Base-by-base conservation (phyloP, 2,329 filamentous ascomycete species). In the Fragosphaeria purpurea region DNA sequence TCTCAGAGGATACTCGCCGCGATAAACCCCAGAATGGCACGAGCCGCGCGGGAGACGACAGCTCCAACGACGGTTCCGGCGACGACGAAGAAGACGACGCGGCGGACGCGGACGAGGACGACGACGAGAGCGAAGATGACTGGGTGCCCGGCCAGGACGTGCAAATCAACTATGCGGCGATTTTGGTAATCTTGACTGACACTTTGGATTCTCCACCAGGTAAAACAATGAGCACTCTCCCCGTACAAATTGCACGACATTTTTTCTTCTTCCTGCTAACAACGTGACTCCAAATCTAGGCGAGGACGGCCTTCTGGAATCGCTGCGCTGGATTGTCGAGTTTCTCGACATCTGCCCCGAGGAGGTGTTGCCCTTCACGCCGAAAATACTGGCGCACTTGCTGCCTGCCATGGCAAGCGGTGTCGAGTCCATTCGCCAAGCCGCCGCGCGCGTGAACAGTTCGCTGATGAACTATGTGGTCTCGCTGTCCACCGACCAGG, bases 131-230 rank as follows among this genome's bases (percentile, higher is more conserved):
- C 43, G 90, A 95, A 59, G 90, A 90, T 53, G 93, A 97, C 62
- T 98, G 91, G 89, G 84, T 97, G 44, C 94, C 94, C 0, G 93
- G 94, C 1, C 93, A 98, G 67, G 93, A 98, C 65, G 89, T 96
- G 7, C 85, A 94, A 53, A 87, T 98, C 55, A 91, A 97, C 66
- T 88, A 95, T 66, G 83, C 87, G 53, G 88, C 85, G 57, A 95
- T 98, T 38, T 70, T 98, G 45, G 87, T 94, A 59, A 98, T 97
- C 49, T 69, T 98, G 41, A 89, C 95, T 2, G 83, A 84, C 10
- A 96, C 93, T 56, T 76, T 98, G 43, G 86, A 95, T 60, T 86
- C 88, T 13, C 85, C 86, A 4, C 72, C 85, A 59, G 86, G 87
- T 88, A 69, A 59, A 59, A 22, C 22, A 22, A 2, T 22, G 22